Base-by-base conservation (phyloP, 2,329 filamentous ascomycete genomes). In the Ceratocystis ficicola region DNA sequence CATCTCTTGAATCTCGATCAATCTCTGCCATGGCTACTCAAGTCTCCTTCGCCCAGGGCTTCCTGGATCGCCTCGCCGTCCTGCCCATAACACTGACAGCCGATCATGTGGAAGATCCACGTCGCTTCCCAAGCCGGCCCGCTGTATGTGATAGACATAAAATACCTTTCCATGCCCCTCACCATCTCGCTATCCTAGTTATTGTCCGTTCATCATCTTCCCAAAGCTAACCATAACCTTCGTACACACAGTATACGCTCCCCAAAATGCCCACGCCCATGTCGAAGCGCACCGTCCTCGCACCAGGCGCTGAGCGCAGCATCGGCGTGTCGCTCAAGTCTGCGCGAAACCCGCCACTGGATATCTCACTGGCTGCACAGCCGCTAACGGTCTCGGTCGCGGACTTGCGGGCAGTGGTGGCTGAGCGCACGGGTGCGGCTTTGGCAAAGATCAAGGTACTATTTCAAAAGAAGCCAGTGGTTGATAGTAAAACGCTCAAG, bases 101-200 rank as follows among this genome's bases (percentile, higher is more conserved):
- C 69, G 90, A 97, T 75, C 88, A 96, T 84, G 86, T 95, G 75
- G 89, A 93, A 76, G 90, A 96, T 73, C 85, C 90, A 62, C 86
- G 86, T 71, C 84, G 81, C 70, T 92, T 93, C 74, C 88, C 89
- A 28, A 79, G 88, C 30, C 85, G 88, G 69, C 81, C 85, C 70
- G 87, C 91, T 17, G 93, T 96, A 83, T 44, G 73, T 70, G 8
- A 41, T 41, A 12, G 8, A 30, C 60, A 44, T 60, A 7, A 1
- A n/a, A 5, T 36, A 44, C 65, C n/a, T 25, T 36, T 61, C 32
- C 20, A 50, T 22, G 7, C n/a, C 20, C 7, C 5, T 12, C 4
- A 1, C 46, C 20, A 17, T 10, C 20, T 22, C 4, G 7, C 48
- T 22, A 6, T 22, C 2, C n/a, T 22, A 22, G n/a, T n/a, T 10